Evolutionary conservation across 306 rosid genomes (phyloP).

Genomic region (Abrus pulchellus): DNA sequence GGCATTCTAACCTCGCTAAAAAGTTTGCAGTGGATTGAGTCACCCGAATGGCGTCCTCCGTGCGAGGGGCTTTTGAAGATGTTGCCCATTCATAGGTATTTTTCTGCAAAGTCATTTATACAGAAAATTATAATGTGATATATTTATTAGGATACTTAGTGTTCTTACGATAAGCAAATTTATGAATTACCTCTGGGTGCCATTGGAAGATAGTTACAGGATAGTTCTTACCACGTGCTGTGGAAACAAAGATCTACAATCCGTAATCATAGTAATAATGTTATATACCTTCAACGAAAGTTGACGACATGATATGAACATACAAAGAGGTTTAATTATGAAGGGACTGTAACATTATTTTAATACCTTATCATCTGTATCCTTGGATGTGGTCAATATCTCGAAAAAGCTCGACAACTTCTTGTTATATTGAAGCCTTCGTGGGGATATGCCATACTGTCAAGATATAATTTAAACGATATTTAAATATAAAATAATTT

Average conservation of each 20-base stretch:
- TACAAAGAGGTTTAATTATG: not conserved
- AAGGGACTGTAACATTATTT: not conserved
- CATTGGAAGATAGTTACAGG: conserved; percentile 83
- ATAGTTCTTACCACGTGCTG: conserved; percentile 59
- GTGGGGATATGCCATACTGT: conserved; percentile 82
- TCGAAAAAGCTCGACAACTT: conserved; percentile 63
- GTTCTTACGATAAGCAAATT: not conserved
- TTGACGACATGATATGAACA: not conserved
- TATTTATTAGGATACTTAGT: no score
- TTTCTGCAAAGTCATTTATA: conserved; percentile 55
- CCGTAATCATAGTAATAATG: not conserved
- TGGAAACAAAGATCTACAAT: conserved; percentile 72
- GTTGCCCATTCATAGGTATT: conserved; percentile 82
- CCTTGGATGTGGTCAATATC: conserved; percentile 71
- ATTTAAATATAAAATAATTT: no score
- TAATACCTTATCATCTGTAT: conserved; percentile 67
- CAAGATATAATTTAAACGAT: not conserved
- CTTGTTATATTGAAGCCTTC: conserved; percentile 54
- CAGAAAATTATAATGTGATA: no score
- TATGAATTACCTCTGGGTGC: conserved; percentile 79
- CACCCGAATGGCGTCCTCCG: conserved; percentile 74
- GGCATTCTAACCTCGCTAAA: conserved; percentile 71
- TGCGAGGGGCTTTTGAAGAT: conserved; percentile 67
- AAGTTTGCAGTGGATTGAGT: conserved; percentile 73
- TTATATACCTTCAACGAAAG: conserved; percentile 24